Base-by-base conservation (phyloP, 169 alveolate species). In the Perkinsus marinus region DNA sequence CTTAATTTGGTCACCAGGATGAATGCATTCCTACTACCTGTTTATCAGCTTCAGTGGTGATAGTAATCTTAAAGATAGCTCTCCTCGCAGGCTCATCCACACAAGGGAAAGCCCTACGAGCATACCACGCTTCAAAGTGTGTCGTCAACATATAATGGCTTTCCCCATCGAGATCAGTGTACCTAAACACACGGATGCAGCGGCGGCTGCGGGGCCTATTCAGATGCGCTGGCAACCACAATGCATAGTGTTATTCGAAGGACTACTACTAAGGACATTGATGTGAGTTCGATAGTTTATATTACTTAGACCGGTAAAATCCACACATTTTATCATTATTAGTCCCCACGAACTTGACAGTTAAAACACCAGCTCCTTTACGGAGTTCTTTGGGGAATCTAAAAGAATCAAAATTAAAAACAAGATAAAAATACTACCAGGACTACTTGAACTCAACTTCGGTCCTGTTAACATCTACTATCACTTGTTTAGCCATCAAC, bases 71-170 rank as follows among this genome's bases (percentile, higher is more conserved):
- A 38, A 90, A 90, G 34, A 17, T 6, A 22, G 92, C 92, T n/a
- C 68, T 90, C 38, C 89, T 30, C 36, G 92, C 94, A 0, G 94
- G 94, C 90, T 92, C 94, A 37, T 92, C 94, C 91, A 92, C 92
- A 89, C 94, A 92, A 7, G 94, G 94, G 43, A 92, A 90, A 68
- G 93, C 91, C 3, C 93, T 57, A 7, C 94, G 90, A 0, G 94
- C 94, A 39, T 92, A 92, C 79, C 89, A 90, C 22, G 94, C 94
- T n/a, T 90, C 92, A n/a, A 90, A 90, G 57, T 90, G 92, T 22
- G 92, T 90, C 17, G 79, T 57, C 34, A 57, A 16, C 79, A 57
- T 57, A 57, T 57, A 57, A 26, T 57, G 79, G 79, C 79, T 57
- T 16, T 13, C 79, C 7, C 79, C 79, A 57, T 57, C 22, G 34